These are phyloP conservation scores for Starmerella vitae DNA, from an alignment of 805 yeast species.

Conservation along the genomic window DNA sequence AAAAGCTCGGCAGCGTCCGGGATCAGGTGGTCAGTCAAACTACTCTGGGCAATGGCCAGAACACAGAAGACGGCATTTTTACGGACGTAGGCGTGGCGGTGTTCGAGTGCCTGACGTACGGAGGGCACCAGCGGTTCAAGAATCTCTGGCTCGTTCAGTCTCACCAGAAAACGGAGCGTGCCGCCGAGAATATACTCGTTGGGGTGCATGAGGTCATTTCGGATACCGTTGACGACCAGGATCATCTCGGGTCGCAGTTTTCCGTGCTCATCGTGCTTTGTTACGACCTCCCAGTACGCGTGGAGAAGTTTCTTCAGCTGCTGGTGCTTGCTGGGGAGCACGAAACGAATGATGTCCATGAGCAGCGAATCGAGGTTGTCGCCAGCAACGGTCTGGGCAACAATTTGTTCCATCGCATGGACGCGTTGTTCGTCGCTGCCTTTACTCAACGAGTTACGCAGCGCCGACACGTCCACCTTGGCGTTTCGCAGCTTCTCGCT, in stretches of 20 bases:
- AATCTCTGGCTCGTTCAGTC: constrained; percentile 82
- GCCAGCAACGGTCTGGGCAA: constrained; percentile 79
- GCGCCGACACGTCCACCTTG: constrained; percentile 42
- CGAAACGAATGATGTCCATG: constrained; percentile 94
- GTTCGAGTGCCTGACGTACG: constrained; percentile 79
- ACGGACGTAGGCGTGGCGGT: constrained; percentile 95
- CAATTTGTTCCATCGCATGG: constrained; percentile 76
- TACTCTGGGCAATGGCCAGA: constrained; percentile 59
- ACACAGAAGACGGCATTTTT: constrained; percentile 93
- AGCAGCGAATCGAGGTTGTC: constrained; percentile 83
- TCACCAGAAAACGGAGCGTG: constrained; percentile 80
- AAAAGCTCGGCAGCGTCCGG: constrained; percentile 94
- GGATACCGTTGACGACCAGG: constrained; percentile 93
- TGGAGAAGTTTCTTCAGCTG: constrained; percentile 83
- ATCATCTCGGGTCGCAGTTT: constrained; percentile 97
- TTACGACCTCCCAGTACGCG: constrained; percentile 96
- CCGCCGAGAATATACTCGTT: constrained; percentile 95
- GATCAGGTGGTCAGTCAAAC: constrained; percentile 56
- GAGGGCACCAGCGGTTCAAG: constrained; percentile 92
- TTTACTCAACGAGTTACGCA: constrained; percentile 66
- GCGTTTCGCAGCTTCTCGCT: constrained; percentile 8
- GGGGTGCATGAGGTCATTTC: constrained; percentile 94
- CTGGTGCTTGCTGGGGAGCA: constrained; percentile 90
- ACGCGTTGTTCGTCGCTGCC: constrained; percentile 80
- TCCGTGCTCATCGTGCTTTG: constrained; percentile 76